Evolutionary conservation across 202 grass and related monocot species (phyloP), one percentile per base, ranked within the genome.

Genomic region (Digitaria exilis): DNA sequence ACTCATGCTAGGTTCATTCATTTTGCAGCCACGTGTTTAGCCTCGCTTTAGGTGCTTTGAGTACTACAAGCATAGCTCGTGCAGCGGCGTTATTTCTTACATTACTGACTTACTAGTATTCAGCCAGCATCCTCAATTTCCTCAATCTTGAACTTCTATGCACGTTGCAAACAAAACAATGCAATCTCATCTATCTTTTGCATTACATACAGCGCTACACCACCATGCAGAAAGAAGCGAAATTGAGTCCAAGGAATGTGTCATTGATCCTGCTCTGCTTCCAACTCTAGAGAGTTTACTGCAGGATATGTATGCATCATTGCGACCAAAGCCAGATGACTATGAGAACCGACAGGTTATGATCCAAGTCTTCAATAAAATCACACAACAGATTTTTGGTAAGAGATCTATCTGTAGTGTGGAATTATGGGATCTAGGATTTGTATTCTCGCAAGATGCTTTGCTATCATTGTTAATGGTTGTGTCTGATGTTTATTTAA

Each of bases 301-400:
- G 79, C 54, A 90, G 57, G 90, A 93, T 83, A 50, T 85, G 5
- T 90, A 93, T 87, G 65, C 50, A 17, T 85, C 71, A 56, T 71
- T 95, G 83, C 77, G 25, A 41, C 95, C 95, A 71, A 80, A 87
- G 66, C 77, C 80, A 67, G 81, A 79, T 3, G 85, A 98, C 46
- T 98, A 98, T 90, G 89, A 92, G 56, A 45, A 93, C 16, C 80
- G 96, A 43, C 72, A 54, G 56, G 22, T 42, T 58, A 87, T 98
- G 71, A 41, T 98, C 28, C 10, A 51, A 1, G 65, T 85, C 76
- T 98, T 98, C 57, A 90, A 93, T 67, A 88, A 42, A 74, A 91
- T 93, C 22, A 80, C 69, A 46, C 64, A 60, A 31, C 71, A 80
- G 29, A 83, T 87, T 60, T 95, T 88, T 85, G 96, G 96, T 98